phyloP scores from a whole-genome alignment of 192 early-diverging fungal genomes.

The Coemansia sp. region DNA sequence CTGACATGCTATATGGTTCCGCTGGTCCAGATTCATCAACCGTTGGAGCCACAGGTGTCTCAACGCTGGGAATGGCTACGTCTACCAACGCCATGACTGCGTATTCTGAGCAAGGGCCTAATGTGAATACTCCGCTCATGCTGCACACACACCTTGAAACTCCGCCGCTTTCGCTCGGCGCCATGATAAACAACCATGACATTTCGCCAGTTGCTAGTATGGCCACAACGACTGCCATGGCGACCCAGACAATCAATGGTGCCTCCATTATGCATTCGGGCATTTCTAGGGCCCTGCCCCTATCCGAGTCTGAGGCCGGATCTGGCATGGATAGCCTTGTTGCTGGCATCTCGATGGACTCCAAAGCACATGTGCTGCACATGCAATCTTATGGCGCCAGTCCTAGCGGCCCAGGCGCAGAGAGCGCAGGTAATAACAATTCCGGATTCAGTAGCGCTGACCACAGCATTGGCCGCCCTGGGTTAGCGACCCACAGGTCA shows the following conservation, averaged over 20 bases:
- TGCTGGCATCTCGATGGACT: conserved; percentile 6
- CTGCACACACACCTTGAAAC: neutral
- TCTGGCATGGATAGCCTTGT: neutral
- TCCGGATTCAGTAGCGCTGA: conserved; percentile 34
- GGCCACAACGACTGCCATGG: neutral
- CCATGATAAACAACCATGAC: neutral
- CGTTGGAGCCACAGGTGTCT: neutral
- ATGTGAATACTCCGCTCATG: neutral
- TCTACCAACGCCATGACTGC: neutral
- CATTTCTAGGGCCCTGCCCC: neutral
- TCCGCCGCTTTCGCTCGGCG: neutral
- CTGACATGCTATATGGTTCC: neutral
- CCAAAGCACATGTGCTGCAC: conserved; percentile 17
- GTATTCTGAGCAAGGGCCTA: neutral
- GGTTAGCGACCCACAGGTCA: conserved; percentile 24
- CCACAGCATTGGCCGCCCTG: conserved; percentile 12
- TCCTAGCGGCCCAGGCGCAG: conserved; percentile 6
- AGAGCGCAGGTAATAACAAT: conserved; percentile 17
- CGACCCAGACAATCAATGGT: neutral
- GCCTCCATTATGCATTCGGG: neutral
- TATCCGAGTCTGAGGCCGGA: neutral
- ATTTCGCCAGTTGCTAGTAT: neutral
- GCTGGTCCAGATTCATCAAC: neutral
- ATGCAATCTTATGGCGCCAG: conserved; percentile 16
- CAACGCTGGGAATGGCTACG: neutral